Evolutionary conservation across 2,329 filamentous ascomycete genomes (phyloP).

Genomic region (Corinectria fuckeliana): DNA sequence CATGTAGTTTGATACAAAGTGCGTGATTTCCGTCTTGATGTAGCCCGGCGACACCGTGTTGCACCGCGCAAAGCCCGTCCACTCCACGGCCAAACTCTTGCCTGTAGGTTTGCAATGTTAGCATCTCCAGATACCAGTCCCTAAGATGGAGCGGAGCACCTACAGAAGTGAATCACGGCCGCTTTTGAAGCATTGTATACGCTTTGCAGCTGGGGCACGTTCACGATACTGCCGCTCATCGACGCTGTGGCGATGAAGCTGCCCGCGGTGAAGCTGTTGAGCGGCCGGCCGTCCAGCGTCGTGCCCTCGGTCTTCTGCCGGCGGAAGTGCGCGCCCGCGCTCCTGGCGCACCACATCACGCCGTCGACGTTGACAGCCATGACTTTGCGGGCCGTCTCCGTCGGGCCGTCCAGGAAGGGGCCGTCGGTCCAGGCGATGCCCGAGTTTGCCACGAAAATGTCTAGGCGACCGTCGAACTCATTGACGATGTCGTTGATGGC

Average conservation of each 20-base stretch:
- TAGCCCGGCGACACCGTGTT: constrained; percentile 80
- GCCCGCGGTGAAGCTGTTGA: constrained; percentile 66
- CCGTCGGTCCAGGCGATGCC: constrained; percentile 78
- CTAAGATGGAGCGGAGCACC: constrained; percentile 25
- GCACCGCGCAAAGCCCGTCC: constrained; percentile 75
- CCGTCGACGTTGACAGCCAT: constrained; percentile 76
- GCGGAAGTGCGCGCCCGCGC: constrained; percentile 72
- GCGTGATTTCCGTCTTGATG: constrained; percentile 75
- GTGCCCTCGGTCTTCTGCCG: constrained; percentile 73
- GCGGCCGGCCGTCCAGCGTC: constrained; percentile 64
- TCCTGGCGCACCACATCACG: constrained; percentile 78
- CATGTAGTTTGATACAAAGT: constrained; percentile 68
- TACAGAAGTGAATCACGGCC: constrained; percentile 65
- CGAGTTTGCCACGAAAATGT: constrained; percentile 81
- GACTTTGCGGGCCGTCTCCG: constrained; percentile 71
- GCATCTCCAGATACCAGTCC: not conserved
- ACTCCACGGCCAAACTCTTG: constrained; percentile 77
- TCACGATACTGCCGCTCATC: constrained; percentile 80
- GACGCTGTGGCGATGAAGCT: constrained; percentile 81
- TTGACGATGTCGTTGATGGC: constrained; percentile 60
- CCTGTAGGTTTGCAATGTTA: constrained; percentile 47
- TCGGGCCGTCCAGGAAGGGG: constrained; percentile 67
- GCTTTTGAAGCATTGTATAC: constrained; percentile 78
- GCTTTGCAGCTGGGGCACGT: constrained; percentile 76
- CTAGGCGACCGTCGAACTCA: constrained; percentile 77